A percentile compares a stretch with the other conserved stretches of the same genome.
Evolutionary conservation across 2,329 filamentous ascomycete genomes (phyloP).

Genomic region (Aspergillus pseudoglaucus): DNA sequence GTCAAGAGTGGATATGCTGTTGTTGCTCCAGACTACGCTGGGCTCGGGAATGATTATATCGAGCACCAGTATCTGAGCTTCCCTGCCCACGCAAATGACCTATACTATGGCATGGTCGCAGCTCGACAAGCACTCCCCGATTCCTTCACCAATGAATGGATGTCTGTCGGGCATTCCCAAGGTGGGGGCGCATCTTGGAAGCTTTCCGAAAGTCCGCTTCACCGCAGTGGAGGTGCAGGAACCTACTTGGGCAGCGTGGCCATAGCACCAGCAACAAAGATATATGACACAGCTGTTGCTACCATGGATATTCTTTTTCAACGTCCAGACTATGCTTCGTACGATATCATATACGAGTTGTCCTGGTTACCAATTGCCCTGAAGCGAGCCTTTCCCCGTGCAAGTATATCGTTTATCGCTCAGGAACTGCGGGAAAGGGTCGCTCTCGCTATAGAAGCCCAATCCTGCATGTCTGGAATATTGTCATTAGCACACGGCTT

Average conservation of each 20-base stretch:
- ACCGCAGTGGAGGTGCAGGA: background rate
- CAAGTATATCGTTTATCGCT: background rate
- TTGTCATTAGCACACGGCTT: background rate
- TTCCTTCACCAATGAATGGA: slow-evolving; percentile 6
- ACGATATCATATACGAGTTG: background rate
- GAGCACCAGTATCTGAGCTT: slow-evolving; percentile 5
- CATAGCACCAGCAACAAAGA: slow-evolving; percentile 2
- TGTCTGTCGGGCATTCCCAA: slow-evolving; percentile 7
- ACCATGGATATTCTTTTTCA: background rate
- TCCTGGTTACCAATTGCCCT: slow-evolving; percentile 1
- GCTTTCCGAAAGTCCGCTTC: slow-evolving; percentile 6
- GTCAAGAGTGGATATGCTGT: slow-evolving; percentile 2
- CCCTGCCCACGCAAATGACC: slow-evolving; percentile 3
- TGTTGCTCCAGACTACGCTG: slow-evolving; percentile 4
- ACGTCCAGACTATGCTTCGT: background rate
- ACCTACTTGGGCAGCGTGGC: slow-evolving; percentile 5
- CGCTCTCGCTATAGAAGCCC: background rate
- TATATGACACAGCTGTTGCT: background rate
- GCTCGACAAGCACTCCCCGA: slow-evolving; percentile 5
- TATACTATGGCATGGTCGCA: slow-evolving; percentile 5
- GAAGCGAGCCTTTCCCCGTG: background rate
- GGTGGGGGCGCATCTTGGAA: slow-evolving; percentile 8
- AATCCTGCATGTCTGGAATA: slow-evolving; percentile 1
- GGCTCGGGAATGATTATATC: slow-evolving; percentile 6
- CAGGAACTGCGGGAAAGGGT: slow-evolving; percentile 1